phyloP scores from a whole-genome alignment of 2,329 filamentous ascomycete species.

The Penicillium hesseltinei region DNA sequence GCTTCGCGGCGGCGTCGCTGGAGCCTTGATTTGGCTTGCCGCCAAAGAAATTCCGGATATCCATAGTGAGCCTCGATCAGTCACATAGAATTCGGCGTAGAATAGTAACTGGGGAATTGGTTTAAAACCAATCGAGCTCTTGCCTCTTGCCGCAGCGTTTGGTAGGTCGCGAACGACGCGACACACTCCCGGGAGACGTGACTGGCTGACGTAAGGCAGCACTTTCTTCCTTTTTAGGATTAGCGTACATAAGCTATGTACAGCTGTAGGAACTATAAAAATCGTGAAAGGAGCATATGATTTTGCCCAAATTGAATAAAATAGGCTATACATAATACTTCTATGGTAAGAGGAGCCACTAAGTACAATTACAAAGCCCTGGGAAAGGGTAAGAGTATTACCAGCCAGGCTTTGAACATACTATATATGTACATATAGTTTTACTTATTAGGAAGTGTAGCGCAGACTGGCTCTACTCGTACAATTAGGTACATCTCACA shows the following conservation, averaged over 20 bases:
- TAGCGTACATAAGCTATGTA: slow-evolving; percentile 3
- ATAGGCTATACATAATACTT: neutral
- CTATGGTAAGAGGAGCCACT: neutral
- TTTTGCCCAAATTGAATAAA: neutral
- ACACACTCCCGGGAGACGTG: slow-evolving; percentile 26
- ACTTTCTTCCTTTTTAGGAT: slow-evolving; percentile 21
- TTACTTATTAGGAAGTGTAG: no score
- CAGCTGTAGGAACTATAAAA: neutral
- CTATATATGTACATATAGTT: neutral
- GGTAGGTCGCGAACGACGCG: slow-evolving; percentile 14
- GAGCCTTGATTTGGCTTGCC: slow-evolving; percentile 64
- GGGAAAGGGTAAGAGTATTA: neutral
- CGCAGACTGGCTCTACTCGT: neutral
- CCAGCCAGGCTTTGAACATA: neutral
- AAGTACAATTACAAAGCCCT: neutral
- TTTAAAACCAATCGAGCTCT: neutral
- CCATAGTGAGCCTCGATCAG: slow-evolving; percentile 56
- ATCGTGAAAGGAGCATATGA: neutral
- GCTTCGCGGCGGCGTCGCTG: slow-evolving; percentile 42
- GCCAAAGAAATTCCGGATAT: slow-evolving; percentile 90
- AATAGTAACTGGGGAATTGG: neutral
- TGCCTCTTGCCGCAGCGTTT: neutral
- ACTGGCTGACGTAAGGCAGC: slow-evolving; percentile 12
- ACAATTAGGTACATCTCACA: no score
- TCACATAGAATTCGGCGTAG: neutral